These are phyloP conservation scores for Aphanocladium album DNA, from an alignment of 2,329 filamentous ascomycete species.

Conservation along the genomic window DNA sequence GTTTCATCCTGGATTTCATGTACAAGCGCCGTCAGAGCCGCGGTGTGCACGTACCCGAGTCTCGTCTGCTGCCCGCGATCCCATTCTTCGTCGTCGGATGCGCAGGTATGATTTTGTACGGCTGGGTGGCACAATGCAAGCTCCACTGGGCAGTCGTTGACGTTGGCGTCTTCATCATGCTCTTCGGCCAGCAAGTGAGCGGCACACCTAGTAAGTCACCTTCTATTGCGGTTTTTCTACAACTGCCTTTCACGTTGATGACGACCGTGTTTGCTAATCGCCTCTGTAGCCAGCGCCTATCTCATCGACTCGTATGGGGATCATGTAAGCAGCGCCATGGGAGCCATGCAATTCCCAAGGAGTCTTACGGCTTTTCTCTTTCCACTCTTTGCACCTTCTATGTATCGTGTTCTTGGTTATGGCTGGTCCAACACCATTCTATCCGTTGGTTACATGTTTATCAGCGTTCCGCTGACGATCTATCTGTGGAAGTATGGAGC, in stretches of 20 bases:
- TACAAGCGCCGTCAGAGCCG: constrained; percentile 19
- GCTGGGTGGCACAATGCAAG: constrained; percentile 35
- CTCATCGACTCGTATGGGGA: constrained; percentile 42
- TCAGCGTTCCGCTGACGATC: constrained; percentile 31
- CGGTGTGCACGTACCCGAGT: constrained; percentile 44
- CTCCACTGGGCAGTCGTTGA: constrained; percentile 36
- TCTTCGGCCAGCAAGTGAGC: constrained; percentile 28
- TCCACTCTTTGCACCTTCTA: constrained; percentile 42
- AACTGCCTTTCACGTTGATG: not conserved
- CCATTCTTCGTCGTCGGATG: constrained; percentile 39
- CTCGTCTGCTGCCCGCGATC: constrained; percentile 40
- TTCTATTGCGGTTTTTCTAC: not conserved
- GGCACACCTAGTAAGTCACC: constrained; percentile 21
- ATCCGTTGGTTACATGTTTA: constrained; percentile 32
- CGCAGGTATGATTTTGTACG: constrained; percentile 36
- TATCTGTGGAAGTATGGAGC: constrained; percentile 38
- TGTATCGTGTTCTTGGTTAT: constrained; percentile 32
- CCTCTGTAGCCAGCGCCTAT: constrained; percentile 27
- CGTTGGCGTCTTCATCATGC: constrained; percentile 27
- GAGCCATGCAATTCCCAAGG: constrained; percentile 39
- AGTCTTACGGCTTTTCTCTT: constrained; percentile 45
- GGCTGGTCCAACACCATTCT: constrained; percentile 36
- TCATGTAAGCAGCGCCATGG: constrained; percentile 42
- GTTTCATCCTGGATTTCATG: constrained; percentile 36
- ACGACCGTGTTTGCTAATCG: not conserved